phyloP scores from a whole-genome alignment of 2,329 filamentous ascomycete genomes.

The Aureobasidium melanogenum region DNA sequence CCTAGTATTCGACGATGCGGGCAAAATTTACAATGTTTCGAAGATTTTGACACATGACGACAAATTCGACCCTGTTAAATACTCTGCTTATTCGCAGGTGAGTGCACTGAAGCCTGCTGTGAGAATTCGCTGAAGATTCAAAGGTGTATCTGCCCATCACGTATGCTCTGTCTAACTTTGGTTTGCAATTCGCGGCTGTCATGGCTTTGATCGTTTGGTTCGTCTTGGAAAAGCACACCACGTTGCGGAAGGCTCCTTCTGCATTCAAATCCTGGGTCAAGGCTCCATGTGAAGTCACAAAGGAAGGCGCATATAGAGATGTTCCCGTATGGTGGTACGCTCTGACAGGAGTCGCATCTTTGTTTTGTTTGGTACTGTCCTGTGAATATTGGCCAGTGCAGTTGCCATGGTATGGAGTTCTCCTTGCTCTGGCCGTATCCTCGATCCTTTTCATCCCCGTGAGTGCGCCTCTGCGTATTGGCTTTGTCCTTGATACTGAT shows the following conservation, averaged over 20 bases:
- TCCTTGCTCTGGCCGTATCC: constrained; percentile 42
- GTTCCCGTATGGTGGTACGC: not conserved
- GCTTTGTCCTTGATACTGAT: not conserved
- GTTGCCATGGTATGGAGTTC: constrained; percentile 55
- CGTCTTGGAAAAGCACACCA: not conserved
- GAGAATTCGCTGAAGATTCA: not conserved
- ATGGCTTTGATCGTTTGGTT: not conserved
- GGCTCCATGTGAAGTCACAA: not conserved
- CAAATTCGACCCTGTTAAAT: not conserved
- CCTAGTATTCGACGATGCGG: not conserved
- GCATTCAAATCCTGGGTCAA: not conserved
- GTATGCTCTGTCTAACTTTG: not conserved
- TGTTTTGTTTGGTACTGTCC: not conserved
- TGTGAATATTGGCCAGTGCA: not conserved
- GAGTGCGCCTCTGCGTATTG: constrained; percentile 54
- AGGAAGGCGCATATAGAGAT: not conserved
- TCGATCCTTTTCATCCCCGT: constrained; percentile 54
- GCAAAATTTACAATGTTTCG: not conserved
- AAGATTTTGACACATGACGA: not conserved
- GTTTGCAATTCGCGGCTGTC: not conserved
- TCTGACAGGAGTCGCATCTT: not conserved
- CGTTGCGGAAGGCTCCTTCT: not conserved
- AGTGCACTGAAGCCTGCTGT: not conserved
- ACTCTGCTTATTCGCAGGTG: not conserved
- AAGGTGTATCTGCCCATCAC: not conserved